Base-by-base conservation (phyloP, 192 early-diverging fungal genomes). In the Umbelopsis sp. region DNA sequence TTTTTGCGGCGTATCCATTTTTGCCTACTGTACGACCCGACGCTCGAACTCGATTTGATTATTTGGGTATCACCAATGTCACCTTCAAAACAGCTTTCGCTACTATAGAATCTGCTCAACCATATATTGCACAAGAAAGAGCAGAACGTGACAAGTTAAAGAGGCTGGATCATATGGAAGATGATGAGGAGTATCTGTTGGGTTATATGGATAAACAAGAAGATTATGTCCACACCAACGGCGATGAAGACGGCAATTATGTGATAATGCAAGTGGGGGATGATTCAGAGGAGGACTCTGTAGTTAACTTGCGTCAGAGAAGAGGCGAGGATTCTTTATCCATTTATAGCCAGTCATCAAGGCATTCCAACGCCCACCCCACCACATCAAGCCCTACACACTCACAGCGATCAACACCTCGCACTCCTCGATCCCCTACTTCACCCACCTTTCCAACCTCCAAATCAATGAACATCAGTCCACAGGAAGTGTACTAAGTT, bases 1-100 rank as follows among this genome's bases (percentile, higher is more conserved):
- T 86, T 61, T 85, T 76, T 64, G 65, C 78, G 25, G 81, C 83
- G 2, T 79, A 79, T 44, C 75, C 70, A 45, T 81, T 78, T 53
- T 49, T 85, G 35, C 86, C 86, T 10, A 76, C 55, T 7, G 69
- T 82, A 2, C 68, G 76, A 22, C 69, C 68, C 18, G 69, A 75
- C 6, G 49, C 64, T 20, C 55, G 35, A 15, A 69, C 75, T 69
- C 80, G 78, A 9, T 74, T 72, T 46, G 74, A 73, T 64, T 79
- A 82, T 66, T 66, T 75, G 55, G 66, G 71, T 4, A 71, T 73
- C 16, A 44, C 64, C 5, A 61, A 50, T 46, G 22, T 67, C 15
- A 70, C 52, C 22, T 66, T 72, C 8, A 20, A 22, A 48, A 61
- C 18, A 37, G 55, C 55, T 13, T 61, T 61, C 35, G 55, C 16